Percentiles rank a stretch among this genome's conserved stretches.
Conservation (phyloP, 192 early-diverging fungal genomes). For the Coemansia sp. region DNA sequence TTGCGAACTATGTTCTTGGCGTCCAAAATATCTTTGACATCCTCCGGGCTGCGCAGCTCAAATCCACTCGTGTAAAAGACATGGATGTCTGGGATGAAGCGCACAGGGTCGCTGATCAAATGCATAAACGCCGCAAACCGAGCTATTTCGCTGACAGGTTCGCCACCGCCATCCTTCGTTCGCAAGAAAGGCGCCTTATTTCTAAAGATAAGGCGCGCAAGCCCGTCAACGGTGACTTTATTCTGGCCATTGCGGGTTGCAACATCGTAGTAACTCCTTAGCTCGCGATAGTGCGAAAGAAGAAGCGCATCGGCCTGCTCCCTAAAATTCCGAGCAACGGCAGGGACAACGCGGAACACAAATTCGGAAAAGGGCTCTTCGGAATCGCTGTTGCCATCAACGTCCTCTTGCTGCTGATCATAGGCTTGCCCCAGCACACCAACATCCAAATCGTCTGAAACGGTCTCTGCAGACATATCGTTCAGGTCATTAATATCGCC, state of each 20-base stretch:
- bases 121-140: constrained; percentile 62
- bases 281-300: constrained; percentile 34
- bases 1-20: constrained; percentile 58
- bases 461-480: neutral
- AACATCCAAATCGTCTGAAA: neutral
- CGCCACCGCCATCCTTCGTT: neutral
- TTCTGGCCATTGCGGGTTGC: constrained; percentile 18
- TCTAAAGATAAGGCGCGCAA: constrained; percentile 42
- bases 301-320: constrained; percentile 33
- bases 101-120: constrained; percentile 55
- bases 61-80: constrained; percentile 57
- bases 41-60: constrained; percentile 47
- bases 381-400: neutral
- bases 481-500: neutral
- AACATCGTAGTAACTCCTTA: constrained; percentile 34
- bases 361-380: constrained; percentile 16
- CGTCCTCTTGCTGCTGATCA: neutral
- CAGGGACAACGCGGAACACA: constrained; percentile 29
- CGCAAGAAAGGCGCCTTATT: neutral
- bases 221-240: constrained; percentile 33
- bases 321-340: constrained; percentile 14
- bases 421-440: neutral
- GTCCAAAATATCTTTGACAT: constrained; percentile 44
- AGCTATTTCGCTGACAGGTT: constrained; percentile 15
- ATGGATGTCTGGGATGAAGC: constrained; percentile 52